Evolutionary conservation across 305 asterid genomes (phyloP).

Genomic region (Fraxinus ornus): DNA sequence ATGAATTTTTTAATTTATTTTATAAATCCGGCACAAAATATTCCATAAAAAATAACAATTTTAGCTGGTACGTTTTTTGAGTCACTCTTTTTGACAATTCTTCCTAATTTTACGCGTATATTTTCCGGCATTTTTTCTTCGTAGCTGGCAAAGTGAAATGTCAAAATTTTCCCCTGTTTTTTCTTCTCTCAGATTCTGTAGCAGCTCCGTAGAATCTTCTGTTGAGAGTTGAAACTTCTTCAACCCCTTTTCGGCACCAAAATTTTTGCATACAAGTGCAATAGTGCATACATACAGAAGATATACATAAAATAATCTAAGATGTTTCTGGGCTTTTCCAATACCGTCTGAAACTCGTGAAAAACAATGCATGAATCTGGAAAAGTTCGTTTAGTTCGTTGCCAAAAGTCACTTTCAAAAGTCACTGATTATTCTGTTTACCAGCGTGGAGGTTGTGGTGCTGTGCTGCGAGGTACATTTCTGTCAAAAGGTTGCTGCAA

Average conservation of each 20-base stretch:
- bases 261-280: background rate
- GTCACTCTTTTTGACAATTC: too few species aligned
- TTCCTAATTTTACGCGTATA: too few species aligned
- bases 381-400: slow-evolving; percentile 71
- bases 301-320: background rate
- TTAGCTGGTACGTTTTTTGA: too few species aligned
- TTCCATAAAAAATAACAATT: background rate
- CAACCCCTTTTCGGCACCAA: slow-evolving; percentile 12
- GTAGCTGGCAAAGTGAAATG: background rate
- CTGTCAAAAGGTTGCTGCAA: background rate
- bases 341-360: slow-evolving; percentile 18
- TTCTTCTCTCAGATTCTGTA: background rate
- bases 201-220: background rate
- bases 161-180: background rate
- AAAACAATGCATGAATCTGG: slow-evolving; percentile 61
- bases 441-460: slow-evolving; percentile 80
- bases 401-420: slow-evolving; percentile 80
- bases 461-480: slow-evolving; percentile 66
- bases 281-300: background rate
- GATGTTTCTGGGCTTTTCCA: slow-evolving; percentile 25
- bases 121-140: background rate
- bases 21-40: background rate
- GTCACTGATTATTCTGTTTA: slow-evolving; percentile 65
- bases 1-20: background rate
- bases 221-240: slow-evolving; percentile 13